Evolutionary conservation across 2,329 filamentous ascomycete genomes (phyloP), one percentile per base, ranked within the genome.

Genomic region (Escovopsis weberi): DNA sequence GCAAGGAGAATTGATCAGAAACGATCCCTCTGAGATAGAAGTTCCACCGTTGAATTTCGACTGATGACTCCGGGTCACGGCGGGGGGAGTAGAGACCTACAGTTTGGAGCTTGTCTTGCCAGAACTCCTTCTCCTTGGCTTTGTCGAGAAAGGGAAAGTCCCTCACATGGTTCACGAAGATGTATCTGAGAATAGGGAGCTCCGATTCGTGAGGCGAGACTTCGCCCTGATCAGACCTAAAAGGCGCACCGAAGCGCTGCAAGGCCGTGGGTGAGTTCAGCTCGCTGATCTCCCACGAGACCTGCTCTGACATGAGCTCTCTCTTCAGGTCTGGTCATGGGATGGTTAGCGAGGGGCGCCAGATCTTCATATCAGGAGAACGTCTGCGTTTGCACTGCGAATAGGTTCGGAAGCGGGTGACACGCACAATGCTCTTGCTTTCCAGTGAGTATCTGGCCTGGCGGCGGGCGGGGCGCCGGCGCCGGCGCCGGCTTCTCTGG

Each of bases 131-230:
- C 72, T 98, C 91, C 56, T 78, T 82, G 19, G 91, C 91, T 69
- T 94, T 86, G 63, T 98, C 87, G 49, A 98, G 75, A 58, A 98
- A 98, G 1, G 91, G 91, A 55, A 98, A 98, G 55, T 96, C 93
- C 56, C 91, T 86, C 46, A 98, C 79, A 78, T 96, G 88, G 59
- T 96, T 83, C 43, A 96, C 91, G 59, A 98, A 98, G 56, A 98
- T 94, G 66, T 91, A 96, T 50, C 91, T 78, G 47, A 98, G 70
- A 48, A 98, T 82, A 15, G 91, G 91, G 26, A 98, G 72, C 53
- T 96, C 89, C 2, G 88, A 95, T 57, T 98, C 87, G 46, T 94
- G 74, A 12, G 91, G 91, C 4, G 87, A 82, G 23, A 98, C 82
- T 62, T 98, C 91, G 49, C 91, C 91, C 47, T 82, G 80, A 42